These are phyloP conservation scores for Umbelopsis sp. DNA, from an alignment of 192 early-diverging fungal genomes.

Conservation along the genomic window DNA sequence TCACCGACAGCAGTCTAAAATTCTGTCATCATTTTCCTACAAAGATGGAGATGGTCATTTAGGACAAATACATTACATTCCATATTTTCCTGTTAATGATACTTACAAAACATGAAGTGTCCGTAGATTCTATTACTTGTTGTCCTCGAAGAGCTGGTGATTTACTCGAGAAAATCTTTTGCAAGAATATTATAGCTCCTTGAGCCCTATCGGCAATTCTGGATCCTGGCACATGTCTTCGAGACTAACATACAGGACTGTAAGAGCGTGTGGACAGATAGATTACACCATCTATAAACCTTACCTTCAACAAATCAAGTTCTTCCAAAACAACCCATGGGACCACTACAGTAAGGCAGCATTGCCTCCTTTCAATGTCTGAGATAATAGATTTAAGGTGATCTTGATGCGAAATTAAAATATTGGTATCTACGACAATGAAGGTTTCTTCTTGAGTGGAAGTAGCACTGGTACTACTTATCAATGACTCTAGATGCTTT, in stretches of 20 bases:
- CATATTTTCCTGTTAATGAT: background rate
- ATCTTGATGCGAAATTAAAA: slow-evolving; percentile 54
- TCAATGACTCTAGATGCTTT: slow-evolving; percentile 3
- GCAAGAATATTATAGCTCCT: slow-evolving; percentile 51
- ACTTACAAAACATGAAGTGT: slow-evolving; percentile 25
- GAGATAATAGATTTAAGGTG: slow-evolving; percentile 43
- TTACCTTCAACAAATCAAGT: slow-evolving; percentile 55
- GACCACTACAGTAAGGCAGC: slow-evolving; percentile 45
- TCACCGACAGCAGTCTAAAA: slow-evolving; percentile 60
- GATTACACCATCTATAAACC: background rate
- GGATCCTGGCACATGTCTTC: slow-evolving; percentile 19
- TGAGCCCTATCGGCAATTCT: slow-evolving; percentile 42
- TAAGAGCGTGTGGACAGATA: background rate
- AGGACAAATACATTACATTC: background rate
- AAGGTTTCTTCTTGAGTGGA: slow-evolving; percentile 25
- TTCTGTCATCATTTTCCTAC: slow-evolving; percentile 54
- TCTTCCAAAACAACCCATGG: slow-evolving; percentile 64
- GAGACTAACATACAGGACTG: background rate
- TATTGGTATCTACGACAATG: slow-evolving; percentile 58
- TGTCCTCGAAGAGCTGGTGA: slow-evolving; percentile 47
- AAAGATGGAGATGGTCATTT: background rate
- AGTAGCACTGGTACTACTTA: background rate
- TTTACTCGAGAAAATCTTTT: slow-evolving; percentile 39
- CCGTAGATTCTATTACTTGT: slow-evolving; percentile 45
- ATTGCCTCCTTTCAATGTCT: background rate